Conservation (phyloP, 495 filamentous ascomycete genomes). For the Penicillium malachiteum region DNA sequence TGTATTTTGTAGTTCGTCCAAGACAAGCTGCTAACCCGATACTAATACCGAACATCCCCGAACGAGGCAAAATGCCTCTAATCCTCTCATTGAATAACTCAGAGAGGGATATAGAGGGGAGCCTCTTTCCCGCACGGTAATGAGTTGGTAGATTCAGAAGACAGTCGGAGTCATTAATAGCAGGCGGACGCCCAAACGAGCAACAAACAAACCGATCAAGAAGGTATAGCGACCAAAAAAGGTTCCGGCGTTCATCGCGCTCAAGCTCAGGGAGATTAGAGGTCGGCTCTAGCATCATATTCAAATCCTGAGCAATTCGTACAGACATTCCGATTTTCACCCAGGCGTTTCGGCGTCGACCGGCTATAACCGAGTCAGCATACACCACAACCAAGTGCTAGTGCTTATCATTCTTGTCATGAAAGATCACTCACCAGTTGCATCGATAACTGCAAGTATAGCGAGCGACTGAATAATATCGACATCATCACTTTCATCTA, state of each 20-base stretch:
- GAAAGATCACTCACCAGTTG: constrained; percentile 19
- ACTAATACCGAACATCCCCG: constrained; percentile 18
- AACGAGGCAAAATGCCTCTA: constrained; percentile 3
- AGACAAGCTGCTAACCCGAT: constrained; percentile 18
- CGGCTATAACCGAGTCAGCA: constrained; percentile 14
- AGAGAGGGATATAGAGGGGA: constrained; percentile 3
- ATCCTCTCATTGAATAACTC: constrained; percentile 7
- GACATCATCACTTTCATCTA: constrained; percentile 22
- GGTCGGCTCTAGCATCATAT: constrained; percentile 29
- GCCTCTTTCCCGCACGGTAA: neutral
- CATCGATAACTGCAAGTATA: constrained; percentile 31
- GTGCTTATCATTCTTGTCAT: too few species aligned
- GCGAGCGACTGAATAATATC: constrained; percentile 27
- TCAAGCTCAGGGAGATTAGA: constrained; percentile 14
- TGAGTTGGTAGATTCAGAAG: constrained; percentile 21
- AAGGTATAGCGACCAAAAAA: constrained; percentile 37
- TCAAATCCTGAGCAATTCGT: constrained; percentile 30
- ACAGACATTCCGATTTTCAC: constrained; percentile 35
- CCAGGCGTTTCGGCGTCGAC: constrained; percentile 25
- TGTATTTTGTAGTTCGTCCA: constrained; percentile 25
- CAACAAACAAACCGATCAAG: constrained; percentile 34
- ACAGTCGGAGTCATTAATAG: constrained; percentile 26
- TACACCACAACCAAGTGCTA: neutral
- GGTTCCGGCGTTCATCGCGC: constrained; percentile 29
- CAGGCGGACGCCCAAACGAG: constrained; percentile 24